Conservation (phyloP, 1,139 yeast genomes). For the Lodderomyces margitis region DNA sequence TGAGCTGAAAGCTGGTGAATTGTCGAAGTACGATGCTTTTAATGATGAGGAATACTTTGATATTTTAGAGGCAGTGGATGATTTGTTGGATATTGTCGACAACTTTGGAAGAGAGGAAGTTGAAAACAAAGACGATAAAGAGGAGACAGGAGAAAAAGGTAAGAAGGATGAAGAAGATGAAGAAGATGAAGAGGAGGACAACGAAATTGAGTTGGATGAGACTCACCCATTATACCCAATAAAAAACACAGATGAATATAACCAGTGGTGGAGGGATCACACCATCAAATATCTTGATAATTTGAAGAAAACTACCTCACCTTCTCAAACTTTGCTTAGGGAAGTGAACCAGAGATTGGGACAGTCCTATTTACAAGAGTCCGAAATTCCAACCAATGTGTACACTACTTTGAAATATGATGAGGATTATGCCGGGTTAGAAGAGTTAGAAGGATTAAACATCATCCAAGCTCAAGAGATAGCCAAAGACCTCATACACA, state of each 20-base stretch:
- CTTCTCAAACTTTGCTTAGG: constrained; percentile 25
- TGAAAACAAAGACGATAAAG: constrained; percentile 33
- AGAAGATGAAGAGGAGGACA: constrained; percentile 28
- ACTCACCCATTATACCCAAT: constrained; percentile 56
- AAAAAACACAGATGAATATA: constrained; percentile 35
- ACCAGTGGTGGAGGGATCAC: constrained; percentile 58
- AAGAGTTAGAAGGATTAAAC: constrained; percentile 39
- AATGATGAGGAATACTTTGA: constrained; percentile 43
- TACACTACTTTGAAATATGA: constrained; percentile 60
- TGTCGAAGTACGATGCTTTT: constrained; percentile 26
- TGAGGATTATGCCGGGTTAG: constrained; percentile 44
- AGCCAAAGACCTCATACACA: constrained; percentile 49
- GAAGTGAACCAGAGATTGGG: constrained; percentile 53
- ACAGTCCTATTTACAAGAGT: constrained; percentile 58
- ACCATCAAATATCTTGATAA: constrained; percentile 41
- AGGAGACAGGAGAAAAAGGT: constrained; percentile 28
- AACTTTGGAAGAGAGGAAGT: constrained; percentile 55
- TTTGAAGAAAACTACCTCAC: constrained; percentile 23
- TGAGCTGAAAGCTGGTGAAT: constrained; percentile 30
- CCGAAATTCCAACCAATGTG: constrained; percentile 58
- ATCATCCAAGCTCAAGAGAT: constrained; percentile 45
- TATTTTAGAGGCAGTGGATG: constrained; percentile 57
- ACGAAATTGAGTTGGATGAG: constrained; percentile 35
- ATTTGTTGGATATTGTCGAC: constrained; percentile 61
- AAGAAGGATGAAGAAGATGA: constrained; percentile 22